phyloP scores from a whole-genome alignment of 2,329 filamentous ascomycete species.

The Dothistroma septosporum region DNA sequence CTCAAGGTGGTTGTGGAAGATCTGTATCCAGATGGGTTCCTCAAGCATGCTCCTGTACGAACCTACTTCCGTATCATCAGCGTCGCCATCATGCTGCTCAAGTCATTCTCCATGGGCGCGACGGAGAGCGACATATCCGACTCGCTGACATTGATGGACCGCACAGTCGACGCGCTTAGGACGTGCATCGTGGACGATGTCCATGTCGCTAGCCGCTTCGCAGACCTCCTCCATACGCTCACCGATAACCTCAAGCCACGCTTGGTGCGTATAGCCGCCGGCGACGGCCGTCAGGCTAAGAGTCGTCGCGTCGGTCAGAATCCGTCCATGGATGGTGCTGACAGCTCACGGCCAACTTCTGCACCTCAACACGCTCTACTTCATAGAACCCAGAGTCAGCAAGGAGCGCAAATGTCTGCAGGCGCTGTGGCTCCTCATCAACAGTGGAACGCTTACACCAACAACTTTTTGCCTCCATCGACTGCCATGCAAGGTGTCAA shows the following conservation, averaged over 20 bases:
- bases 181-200: conserved; percentile 81
- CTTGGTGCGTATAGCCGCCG: conserved; percentile 58
- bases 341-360: not conserved
- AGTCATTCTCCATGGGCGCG: conserved; percentile 76
- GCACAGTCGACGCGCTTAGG: conserved; percentile 67
- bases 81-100: conserved; percentile 78
- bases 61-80: conserved; percentile 85
- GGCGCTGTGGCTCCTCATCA: conserved; percentile 16
- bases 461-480: conserved; percentile 19
- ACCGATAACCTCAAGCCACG: conserved; percentile 69
- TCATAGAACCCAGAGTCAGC: conserved; percentile 13
- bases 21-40: conserved; percentile 67
- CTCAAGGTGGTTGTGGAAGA: conserved; percentile 72
- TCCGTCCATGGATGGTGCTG: conserved; percentile 1
- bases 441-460: conserved; percentile 23
- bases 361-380: conserved; percentile 1
- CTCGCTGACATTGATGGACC: conserved; percentile 70
- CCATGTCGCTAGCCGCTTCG: conserved; percentile 78
- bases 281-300: conserved; percentile 33
- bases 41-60: conserved; percentile 76
- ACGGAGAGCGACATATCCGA: conserved; percentile 72
- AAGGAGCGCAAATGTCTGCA: conserved; percentile 17
- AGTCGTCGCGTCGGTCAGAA: conserved; percentile 23
- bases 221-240: conserved; percentile 74
- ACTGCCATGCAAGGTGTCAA: conserved; percentile 43